Evolutionary conservation across 75 land plant genomes (phyloP), one percentile per base, ranked within the genome.

Genomic region (Picea glauca): DNA sequence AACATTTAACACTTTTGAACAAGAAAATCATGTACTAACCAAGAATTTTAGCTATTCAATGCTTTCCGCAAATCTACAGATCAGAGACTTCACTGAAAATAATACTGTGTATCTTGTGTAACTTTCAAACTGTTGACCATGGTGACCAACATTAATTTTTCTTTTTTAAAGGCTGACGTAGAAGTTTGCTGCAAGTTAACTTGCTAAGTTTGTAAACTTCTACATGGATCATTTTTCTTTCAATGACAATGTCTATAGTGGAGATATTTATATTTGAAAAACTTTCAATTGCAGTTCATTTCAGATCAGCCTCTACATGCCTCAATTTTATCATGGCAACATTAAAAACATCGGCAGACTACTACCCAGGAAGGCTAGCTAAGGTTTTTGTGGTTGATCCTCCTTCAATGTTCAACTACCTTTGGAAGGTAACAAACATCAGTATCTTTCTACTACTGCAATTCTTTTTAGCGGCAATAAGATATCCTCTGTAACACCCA

Each of bases 371-470:
- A 31, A 77, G 97, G 75, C 85, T 94, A 8, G 84, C 87, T 79
- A 84, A 78, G 81, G 90, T 90, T 58, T 96, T 96, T 83, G 80
- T 92, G 76, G 85, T 96, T 62, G 99, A 96, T 72, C 93, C 99
- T n/a, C 94, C 99, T 26, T 89, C 94, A 11, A 83, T 92, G 54
- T 96, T 96, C 85, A 84, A 93, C 74, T 88, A 85, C 79, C 84
- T 96, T 15, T 96, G 99, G 99, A 96, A 96, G 99, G 97, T 95
- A 61, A 33, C 14, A 13, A 75, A 43, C 15, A n/a, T 15, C 15
- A 63, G 11, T 23, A 30, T 31, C 32, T 35, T 62, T 20, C 30
- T 14, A 30, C 68, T 18, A 33, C 63, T 35, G 65, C 63, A 13
- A 38, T 30, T 62, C 40, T 33, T 62, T 30, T 72, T 20, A 33